These are phyloP conservation scores for Clarireedia homoeocarpa DNA, from an alignment of 2,329 filamentous ascomycete species.

Conservation along the genomic window DNA sequence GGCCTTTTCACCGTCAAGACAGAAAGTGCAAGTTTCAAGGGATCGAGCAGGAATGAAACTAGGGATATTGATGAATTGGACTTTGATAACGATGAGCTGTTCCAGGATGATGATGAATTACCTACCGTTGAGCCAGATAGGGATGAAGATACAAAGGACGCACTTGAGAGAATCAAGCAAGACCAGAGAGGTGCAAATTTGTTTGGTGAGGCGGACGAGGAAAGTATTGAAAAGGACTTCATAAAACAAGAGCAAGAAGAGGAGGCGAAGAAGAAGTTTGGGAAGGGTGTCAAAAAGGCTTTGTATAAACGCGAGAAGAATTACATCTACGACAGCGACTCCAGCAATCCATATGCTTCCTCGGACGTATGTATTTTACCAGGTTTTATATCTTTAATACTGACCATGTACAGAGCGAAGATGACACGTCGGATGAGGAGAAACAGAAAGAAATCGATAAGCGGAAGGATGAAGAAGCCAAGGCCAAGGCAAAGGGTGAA, in stretches of 20 bases:
- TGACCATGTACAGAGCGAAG: conserved; percentile 38
- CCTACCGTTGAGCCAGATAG: conserved; percentile 67
- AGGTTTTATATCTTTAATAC: conserved; percentile 12
- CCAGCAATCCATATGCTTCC: conserved; percentile 46
- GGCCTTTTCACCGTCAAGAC: conserved; percentile 51
- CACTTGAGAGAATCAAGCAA: conserved; percentile 64
- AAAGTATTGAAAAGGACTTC: conserved; percentile 61
- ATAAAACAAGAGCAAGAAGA: conserved; percentile 67
- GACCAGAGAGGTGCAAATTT: conserved; percentile 84
- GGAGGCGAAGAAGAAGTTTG: conserved; percentile 59
- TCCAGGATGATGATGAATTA: conserved; percentile 83
- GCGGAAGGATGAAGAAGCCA: conserved; percentile 50
- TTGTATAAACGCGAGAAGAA: conserved; percentile 81
- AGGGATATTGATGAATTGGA: conserved; percentile 65
- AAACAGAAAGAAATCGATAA: conserved; percentile 59
- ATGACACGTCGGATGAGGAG: conserved; percentile 41
- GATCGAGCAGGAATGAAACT: conserved; percentile 53
- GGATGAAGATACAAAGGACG: conserved; percentile 70
- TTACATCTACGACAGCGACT: conserved; percentile 73
- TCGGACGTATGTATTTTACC: conserved; percentile 37
- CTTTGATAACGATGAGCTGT: conserved; percentile 61
- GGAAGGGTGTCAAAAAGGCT: conserved; percentile 72
- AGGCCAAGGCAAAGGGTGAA: conserved; percentile 46
- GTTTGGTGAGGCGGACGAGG: conserved; percentile 63
- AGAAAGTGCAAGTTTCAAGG: conserved; percentile 58